These are phyloP conservation scores for Suillus weaverae DNA, from an alignment of 768 basidiomycete genomes.

Conservation along the genomic window DNA sequence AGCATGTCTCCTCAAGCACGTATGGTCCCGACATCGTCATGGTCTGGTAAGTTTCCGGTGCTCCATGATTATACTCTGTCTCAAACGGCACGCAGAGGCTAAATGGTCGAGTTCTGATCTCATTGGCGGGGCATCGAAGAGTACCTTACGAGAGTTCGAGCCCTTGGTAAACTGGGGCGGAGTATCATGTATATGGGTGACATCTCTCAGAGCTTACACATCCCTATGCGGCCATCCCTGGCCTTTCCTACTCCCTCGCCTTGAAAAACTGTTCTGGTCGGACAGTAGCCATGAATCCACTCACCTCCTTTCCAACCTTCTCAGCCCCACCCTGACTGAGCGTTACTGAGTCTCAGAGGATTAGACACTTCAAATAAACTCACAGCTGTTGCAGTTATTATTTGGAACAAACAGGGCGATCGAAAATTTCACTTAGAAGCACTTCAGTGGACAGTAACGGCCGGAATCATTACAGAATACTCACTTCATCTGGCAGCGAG, in stretches of 20 bases:
- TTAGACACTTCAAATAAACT: not conserved
- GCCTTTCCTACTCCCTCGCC: not conserved
- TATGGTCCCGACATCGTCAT: not conserved
- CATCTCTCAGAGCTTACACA: not conserved
- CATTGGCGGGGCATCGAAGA: not conserved
- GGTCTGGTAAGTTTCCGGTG: not conserved
- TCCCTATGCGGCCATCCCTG: not conserved
- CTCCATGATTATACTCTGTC: not conserved
- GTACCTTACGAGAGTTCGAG: not conserved
- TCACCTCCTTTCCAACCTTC: not conserved
- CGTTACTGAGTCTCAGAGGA: not conserved
- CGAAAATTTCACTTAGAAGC: not conserved
- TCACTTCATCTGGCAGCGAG: not conserved
- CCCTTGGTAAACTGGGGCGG: not conserved
- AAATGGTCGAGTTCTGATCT: not conserved
- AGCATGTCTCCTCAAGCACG: not conserved
- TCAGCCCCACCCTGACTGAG: not conserved
- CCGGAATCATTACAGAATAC: not conserved
- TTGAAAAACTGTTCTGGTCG: not conserved
- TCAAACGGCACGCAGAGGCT: not conserved
- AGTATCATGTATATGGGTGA: not conserved
- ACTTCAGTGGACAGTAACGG: not conserved
- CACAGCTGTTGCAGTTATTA: not conserved
- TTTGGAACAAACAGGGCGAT: not conserved
- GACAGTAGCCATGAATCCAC: not conserved